These are phyloP conservation scores for Termitomyces bulborhizus DNA, from an alignment of 768 basidiomycete genomes.

Conservation along the genomic window DNA sequence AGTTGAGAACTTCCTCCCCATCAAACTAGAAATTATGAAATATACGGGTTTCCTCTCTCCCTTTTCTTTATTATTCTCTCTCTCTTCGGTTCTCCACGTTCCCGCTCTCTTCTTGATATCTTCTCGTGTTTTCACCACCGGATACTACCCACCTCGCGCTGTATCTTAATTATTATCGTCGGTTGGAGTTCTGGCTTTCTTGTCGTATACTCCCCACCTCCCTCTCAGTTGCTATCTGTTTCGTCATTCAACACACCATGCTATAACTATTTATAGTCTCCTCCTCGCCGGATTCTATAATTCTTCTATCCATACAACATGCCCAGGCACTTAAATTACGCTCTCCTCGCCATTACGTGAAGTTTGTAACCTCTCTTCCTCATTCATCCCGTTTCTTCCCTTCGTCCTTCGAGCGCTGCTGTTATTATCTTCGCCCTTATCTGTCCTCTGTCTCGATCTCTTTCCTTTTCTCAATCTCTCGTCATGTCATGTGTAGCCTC, in stretches of 20 bases:
- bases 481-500: conserved; percentile 10
- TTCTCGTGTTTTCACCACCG: conserved; percentile 14
- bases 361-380: background rate
- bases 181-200: conserved; percentile 18
- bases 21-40: conserved; percentile 6
- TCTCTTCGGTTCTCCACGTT: background rate
- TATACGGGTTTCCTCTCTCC: conserved; percentile 1
- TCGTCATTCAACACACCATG: conserved; percentile 1
- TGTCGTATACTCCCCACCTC: conserved; percentile 11
- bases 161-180: conserved; percentile 23
- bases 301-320: conserved; percentile 1
- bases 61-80: conserved; percentile 1
- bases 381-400: background rate
- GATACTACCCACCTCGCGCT: conserved; percentile 27
- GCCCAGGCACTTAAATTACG: conserved; percentile 3
- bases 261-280: conserved; percentile 12
- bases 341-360: conserved; percentile 7
- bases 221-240: conserved; percentile 13
- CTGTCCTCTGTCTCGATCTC: conserved; percentile 9
- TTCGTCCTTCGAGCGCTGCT: conserved; percentile 2
- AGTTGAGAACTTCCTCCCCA: conserved; percentile 17
- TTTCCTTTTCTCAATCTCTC: conserved; percentile 4
- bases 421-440: conserved; percentile 13
- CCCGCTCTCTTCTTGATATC: conserved; percentile 6
- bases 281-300: conserved; percentile 10